Evolutionary conservation across 1,284 basidiomycete genomes (phyloP), one percentile per base, ranked within the genome.

Genomic region (Cutaneotrichosporon sp.): DNA sequence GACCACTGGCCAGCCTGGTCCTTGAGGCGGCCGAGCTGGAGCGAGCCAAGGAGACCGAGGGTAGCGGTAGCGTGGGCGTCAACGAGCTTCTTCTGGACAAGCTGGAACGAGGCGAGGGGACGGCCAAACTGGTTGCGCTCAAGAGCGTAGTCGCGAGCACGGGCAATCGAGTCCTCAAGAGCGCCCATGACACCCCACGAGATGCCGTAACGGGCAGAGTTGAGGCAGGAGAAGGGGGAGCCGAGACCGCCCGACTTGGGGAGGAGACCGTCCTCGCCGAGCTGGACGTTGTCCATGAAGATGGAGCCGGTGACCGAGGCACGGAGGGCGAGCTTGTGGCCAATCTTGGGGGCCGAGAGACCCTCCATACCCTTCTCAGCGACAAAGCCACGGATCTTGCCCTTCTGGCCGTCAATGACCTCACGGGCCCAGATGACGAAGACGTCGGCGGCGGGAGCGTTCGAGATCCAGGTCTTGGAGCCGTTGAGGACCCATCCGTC

Each of bases 391-490:
- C 93, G 88, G 66, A 98, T 84, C 79, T 92, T 93, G 72, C 86
- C 85, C 60, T 88, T 89, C 60, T 72, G 66, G 14, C 77, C 77
- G 51, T 76, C 69, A 59, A 73, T 72, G 7, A 77, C 70, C 11
- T 65, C 69, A 51, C 75, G 62, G 1, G 95, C 95, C 96, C 96
- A 98, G 52, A 99, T 83, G 50, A 99, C 83, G 73, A 97, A 94
- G 26, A 85, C 88, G 79, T 81, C 91, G 86, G 91, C 91, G 58
- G 90, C 86, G 14, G 92, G 91, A 0, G 91, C 86, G 75, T 96
- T 97, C 40, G 92, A 88, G 75, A 98, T 97, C 94, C 95, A 98
- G 0, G 93, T 97, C 84, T 98, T 98, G 80, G 89, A 89, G 42
- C 95, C 95, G 73, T 89, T 91, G 61, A 98, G 77, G 22, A 91